Conservation (phyloP, 352 stramenopile species). For the Globisporangium megalacanthum region DNA sequence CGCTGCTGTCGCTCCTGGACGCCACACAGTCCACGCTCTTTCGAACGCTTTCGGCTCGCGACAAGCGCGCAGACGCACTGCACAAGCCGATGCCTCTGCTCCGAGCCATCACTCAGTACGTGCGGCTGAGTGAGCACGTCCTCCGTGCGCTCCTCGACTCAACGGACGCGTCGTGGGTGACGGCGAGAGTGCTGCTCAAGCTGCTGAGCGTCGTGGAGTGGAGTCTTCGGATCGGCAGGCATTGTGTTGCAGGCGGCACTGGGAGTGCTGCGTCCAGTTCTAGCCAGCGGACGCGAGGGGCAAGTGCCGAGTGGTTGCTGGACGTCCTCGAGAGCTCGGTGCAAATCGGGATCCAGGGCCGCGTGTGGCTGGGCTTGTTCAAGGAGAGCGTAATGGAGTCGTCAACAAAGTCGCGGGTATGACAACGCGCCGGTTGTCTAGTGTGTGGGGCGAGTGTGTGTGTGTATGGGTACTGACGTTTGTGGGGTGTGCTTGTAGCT, state of each 20-base stretch:
- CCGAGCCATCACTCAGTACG: neutral
- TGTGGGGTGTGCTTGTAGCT: constrained; percentile 19
- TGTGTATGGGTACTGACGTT: neutral
- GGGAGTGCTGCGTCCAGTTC: constrained; percentile 2
- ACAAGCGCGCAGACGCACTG: too few species aligned
- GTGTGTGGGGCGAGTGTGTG: too few species aligned
- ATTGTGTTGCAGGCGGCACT: constrained; percentile 1
- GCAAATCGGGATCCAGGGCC: constrained; percentile 15
- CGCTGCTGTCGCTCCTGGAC: constrained; percentile 32
- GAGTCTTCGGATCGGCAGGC: constrained; percentile 36
- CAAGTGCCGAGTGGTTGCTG: neutral
- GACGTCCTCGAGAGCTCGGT: constrained; percentile 16
- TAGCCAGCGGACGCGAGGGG: neutral
- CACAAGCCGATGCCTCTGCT: neutral
- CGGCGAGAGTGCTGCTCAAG: constrained; percentile 32
- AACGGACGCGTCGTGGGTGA: constrained; percentile 30
- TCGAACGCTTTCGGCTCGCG: neutral
- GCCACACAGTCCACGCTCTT: constrained; percentile 30
- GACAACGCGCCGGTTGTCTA: neutral
- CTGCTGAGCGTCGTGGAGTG: constrained; percentile 42
- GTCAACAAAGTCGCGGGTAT: constrained; percentile 36
- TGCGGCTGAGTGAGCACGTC: constrained; percentile 4
- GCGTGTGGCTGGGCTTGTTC: constrained; percentile 32
- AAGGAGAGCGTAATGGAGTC: constrained; percentile 38
- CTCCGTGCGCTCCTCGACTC: constrained; percentile 22